A percentile compares a stretch with the other conserved stretches of the same genome.
Conservation (phyloP, 345 rosid species). For the Eutrema heterophyllum region DNA sequence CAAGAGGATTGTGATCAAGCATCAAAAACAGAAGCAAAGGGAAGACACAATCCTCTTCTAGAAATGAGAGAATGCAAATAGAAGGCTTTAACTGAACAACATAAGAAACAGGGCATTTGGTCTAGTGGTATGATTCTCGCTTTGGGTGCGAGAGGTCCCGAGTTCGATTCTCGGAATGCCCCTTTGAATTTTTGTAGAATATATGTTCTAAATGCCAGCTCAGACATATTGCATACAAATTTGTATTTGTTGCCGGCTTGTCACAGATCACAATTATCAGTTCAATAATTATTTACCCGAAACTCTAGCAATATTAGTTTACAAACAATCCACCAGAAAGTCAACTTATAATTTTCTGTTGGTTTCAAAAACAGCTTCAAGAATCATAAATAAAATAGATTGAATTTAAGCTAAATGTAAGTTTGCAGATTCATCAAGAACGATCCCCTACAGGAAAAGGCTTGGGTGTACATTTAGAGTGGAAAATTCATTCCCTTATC, state of each 20-base stretch:
- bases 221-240: neutral
- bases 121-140: constrained; percentile 80
- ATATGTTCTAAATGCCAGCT: too few species aligned
- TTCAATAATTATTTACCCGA: neutral
- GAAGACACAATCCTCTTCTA: neutral
- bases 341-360: neutral
- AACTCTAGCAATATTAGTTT: neutral
- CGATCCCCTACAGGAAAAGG: too few species aligned
- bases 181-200: constrained; percentile 11
- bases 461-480: too few species aligned
- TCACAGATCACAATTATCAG: neutral
- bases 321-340: neutral
- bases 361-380: neutral
- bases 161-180: constrained; percentile 73
- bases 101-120: constrained; percentile 51
- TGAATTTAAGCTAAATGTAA: too few species aligned
- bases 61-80: neutral
- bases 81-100: neutral
- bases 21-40: neutral
- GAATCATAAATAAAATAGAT: neutral
- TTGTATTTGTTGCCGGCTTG: too few species aligned
- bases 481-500: neutral
- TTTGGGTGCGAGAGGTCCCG: constrained; percentile 85
- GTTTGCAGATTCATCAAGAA: too few species aligned
- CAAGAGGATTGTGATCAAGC: neutral